These are phyloP conservation scores for Phalaenopsis hybrid DNA, from an alignment of 116 monocot genomes.

Conservation along the genomic window DNA sequence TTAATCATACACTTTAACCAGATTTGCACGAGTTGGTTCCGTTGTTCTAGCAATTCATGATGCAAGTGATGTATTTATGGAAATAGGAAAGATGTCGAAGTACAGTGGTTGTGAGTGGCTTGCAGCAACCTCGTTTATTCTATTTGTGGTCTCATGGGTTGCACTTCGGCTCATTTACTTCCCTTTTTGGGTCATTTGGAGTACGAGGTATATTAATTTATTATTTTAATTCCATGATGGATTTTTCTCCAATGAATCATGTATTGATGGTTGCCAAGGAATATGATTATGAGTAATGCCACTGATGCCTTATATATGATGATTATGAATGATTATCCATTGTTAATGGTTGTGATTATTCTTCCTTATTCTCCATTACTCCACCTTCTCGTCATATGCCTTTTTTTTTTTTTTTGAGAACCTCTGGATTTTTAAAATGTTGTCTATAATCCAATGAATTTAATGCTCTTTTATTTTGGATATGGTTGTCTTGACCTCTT, in stretches of 20 bases:
- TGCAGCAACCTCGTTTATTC: conserved; percentile 49
- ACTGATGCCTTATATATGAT: background rate
- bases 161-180: conserved; percentile 72
- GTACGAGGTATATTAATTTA: conserved; percentile 65
- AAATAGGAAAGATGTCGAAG: conserved; percentile 80
- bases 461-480: background rate
- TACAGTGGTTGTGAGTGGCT: conserved; percentile 53
- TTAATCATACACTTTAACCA: conserved; percentile 12
- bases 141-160: conserved; percentile 79
- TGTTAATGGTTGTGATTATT: background rate
- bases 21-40: conserved; percentile 82
- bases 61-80: conserved; percentile 89
- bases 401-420: background rate
- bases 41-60: conserved; percentile 85
- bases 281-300: background rate
- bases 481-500: background rate
- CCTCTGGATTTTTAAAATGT: background rate
- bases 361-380: background rate
- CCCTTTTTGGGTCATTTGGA: conserved; percentile 86
- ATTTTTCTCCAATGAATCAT: background rate
- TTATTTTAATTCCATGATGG: background rate
- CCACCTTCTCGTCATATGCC: background rate
- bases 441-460: background rate
- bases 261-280: background rate
- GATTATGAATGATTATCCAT: background rate